Evolutionary conservation across 345 rosid species (phyloP).

Genomic region (Triadica sebifera): DNA sequence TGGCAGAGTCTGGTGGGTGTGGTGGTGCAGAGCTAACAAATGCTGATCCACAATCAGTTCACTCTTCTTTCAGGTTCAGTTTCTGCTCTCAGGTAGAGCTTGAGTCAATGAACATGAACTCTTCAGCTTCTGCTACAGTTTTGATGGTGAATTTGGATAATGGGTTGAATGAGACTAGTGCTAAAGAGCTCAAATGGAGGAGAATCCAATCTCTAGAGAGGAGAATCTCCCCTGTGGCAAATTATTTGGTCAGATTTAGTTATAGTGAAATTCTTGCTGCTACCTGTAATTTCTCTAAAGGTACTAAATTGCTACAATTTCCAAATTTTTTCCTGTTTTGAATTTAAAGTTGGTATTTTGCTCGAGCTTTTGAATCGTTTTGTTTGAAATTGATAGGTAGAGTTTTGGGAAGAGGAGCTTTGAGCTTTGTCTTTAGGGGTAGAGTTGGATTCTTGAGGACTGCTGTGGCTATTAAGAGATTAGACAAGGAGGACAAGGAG

Average conservation of each 20-base stretch:
- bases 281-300: conserved; percentile 78
- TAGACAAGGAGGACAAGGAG: conserved; percentile 86
- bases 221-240: conserved; percentile 66
- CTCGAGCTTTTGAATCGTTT: conserved; percentile 18
- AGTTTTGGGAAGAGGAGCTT: conserved; percentile 93
- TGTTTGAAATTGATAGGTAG: conserved; percentile 51
- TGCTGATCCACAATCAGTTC: conserved; percentile 76
- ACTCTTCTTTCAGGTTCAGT: conserved; percentile 92
- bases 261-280: conserved; percentile 72
- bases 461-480: conserved; percentile 69
- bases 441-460: conserved; percentile 74
- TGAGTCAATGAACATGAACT: conserved; percentile 55
- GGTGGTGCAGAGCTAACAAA: conserved; percentile 56
- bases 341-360: conserved; percentile 1
- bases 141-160: conserved; percentile 81
- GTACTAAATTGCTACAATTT: conserved; percentile 28
- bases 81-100: conserved; percentile 82
- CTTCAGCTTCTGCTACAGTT: conserved; percentile 60
- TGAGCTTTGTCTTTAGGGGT: conserved; percentile 87
- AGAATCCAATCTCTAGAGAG: conserved; percentile 73
- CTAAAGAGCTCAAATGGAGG: conserved; percentile 60
- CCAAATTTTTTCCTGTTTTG: background rate
- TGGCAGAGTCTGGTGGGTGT: conserved; percentile 68
- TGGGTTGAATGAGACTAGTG: conserved; percentile 56
- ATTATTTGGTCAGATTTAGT: conserved; percentile 58